Evolutionary conservation across 2,329 filamentous ascomycete species (phyloP), one percentile per base, ranked within the genome.

Genomic region (Grosmannia penicillata): DNA sequence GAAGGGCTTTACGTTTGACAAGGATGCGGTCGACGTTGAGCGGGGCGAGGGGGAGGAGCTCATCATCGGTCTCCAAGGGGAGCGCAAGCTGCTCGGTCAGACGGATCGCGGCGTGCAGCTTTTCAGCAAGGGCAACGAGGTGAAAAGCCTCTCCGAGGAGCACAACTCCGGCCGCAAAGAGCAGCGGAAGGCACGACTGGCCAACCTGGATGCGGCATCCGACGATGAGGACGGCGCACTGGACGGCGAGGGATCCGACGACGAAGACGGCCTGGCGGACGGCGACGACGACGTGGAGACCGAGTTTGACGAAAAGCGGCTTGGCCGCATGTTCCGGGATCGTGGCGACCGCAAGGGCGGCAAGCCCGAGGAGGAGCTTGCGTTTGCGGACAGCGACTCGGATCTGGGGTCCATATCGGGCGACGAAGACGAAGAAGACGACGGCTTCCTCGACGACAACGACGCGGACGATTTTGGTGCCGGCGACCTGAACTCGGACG

Each of bases 311-410:
- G 71, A 77, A 43, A 60, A 63, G 33, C 76, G 70, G 46, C 55
- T 78, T 8, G 75, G 75, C 45, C 75, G 67, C 45, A 63, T 77
- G 52, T 79, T 78, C 54, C 63, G 64, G 37, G 66, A 67, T 40
- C 58, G 64, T 7, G 52, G 56, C 14, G 68, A 72, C 25, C 63
- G 65, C 37, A 63, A 70, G 27, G 43, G 54, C 18, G 65, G 64
- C 10, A 72, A 75, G 19, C n/a, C n/a, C n/a, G 72, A 75, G 21
- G 82, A 76, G 23, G 84, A 94, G 39, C 51, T 96, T 41, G 84
- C 78, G 2, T 98, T 95, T 62, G 91, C 91, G 13, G 91, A 98
- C 52, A 94, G 85, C 52, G 93, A 98, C 56, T 98, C 91, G 0
- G 93, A 98, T 54, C 68, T 98, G 5, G 91, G 91, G 7, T 94